phyloP scores from a whole-genome alignment of 2,329 filamentous ascomycete species.

The Aspergillus fijiensis region DNA sequence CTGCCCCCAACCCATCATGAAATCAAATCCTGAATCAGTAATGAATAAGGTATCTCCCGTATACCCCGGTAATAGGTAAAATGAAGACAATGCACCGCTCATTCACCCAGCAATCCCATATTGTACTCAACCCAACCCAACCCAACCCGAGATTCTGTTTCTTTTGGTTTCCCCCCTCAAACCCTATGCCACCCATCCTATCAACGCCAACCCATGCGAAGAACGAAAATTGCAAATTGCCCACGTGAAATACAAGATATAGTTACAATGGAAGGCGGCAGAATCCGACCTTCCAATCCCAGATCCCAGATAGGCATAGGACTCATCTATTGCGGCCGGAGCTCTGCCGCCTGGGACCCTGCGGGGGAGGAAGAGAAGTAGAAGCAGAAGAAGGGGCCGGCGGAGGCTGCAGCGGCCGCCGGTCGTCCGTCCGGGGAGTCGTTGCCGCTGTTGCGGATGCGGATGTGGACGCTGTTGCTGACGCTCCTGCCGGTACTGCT shows the following conservation, averaged over 20 bases:
- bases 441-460: constrained; percentile 9
- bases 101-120: too few relatives aligned
- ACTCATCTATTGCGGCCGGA: constrained; percentile 4
- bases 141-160: not conserved
- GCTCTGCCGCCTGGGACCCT: constrained; percentile 17
- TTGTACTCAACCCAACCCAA: too few relatives aligned
- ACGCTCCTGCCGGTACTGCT: too few relatives aligned
- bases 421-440: constrained; percentile 18
- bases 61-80: too few relatives aligned
- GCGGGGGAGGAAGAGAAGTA: not conserved
- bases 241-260: not conserved
- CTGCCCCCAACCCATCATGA: too few relatives aligned
- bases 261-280: not conserved
- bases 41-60: too few relatives aligned
- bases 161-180: not conserved
- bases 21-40: too few relatives aligned
- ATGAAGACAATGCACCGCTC: too few relatives aligned
- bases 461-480: constrained; percentile 15
- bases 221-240: not conserved
- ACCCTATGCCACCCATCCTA: not conserved
- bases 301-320: not conserved
- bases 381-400: not conserved
- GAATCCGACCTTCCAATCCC: not conserved
- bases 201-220: not conserved
- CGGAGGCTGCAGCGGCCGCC: constrained; percentile 7